Conservation (phyloP, 129 eudicot species). For the Lactuca saligna region DNA sequence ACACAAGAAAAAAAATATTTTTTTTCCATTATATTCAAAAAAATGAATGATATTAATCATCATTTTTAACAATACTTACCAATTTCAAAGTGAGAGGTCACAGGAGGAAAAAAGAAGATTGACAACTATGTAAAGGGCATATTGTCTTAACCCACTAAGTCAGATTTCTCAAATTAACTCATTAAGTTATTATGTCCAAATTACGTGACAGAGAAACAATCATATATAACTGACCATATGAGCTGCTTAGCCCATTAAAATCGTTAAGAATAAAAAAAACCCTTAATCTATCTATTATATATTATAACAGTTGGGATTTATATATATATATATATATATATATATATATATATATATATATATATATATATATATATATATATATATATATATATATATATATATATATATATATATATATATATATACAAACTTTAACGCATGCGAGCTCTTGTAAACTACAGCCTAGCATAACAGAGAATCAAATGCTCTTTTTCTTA, state of each 20-base stretch:
- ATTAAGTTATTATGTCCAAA: not conserved
- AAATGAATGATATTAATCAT: no score
- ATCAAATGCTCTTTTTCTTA: conserved; percentile 31
- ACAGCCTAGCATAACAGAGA: conserved; percentile 42
- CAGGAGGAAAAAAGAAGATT: not conserved
- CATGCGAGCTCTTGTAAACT: conserved; percentile 20
- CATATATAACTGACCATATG: not conserved
- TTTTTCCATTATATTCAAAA: no score
- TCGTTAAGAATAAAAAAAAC: not conserved
- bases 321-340: no score
- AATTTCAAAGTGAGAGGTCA: no score
- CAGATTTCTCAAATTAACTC: not conserved
- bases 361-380: no score
- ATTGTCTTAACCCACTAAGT: not conserved
- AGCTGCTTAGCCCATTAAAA: not conserved
- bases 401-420: no score
- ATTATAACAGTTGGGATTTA: not conserved
- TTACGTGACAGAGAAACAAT: not conserved
- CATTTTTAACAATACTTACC: not conserved
- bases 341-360: no score
- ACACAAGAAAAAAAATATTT: no score
- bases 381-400: no score
- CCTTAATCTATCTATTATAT: not conserved
- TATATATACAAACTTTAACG: not conserved
- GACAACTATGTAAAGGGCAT: no score